Conservation (phyloP, 805 yeast species). For the Torulaspora franciscae region DNA sequence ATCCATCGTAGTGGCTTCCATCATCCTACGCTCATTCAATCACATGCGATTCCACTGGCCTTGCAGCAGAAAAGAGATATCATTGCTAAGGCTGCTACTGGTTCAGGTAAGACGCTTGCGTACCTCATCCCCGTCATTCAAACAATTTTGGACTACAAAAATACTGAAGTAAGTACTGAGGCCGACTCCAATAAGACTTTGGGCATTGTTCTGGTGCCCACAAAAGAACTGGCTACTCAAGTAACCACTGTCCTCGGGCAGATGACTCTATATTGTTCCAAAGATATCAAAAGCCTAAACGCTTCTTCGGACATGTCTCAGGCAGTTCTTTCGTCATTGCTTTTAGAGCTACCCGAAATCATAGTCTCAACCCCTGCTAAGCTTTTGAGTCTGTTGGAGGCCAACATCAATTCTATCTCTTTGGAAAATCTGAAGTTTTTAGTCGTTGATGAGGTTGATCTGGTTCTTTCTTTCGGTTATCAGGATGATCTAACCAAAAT, state of each 20-base stretch:
- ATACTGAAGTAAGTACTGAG: constrained; percentile 19
- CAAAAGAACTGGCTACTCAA: constrained; percentile 86
- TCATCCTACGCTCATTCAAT: constrained; percentile 86
- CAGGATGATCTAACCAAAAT: constrained; percentile 73
- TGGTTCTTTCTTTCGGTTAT: constrained; percentile 85
- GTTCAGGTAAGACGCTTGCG: constrained; percentile 93
- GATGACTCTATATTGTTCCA: constrained; percentile 66
- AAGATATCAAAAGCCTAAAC: constrained; percentile 59
- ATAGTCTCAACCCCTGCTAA: constrained; percentile 85
- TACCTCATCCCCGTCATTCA: constrained; percentile 84
- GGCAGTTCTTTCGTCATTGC: constrained; percentile 62
- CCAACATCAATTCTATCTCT: constrained; percentile 43
- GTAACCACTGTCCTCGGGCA: constrained; percentile 66
- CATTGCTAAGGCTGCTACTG: constrained; percentile 90
- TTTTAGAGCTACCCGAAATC: constrained; percentile 73
- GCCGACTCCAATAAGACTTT: constrained; percentile 35
- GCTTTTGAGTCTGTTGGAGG: constrained; percentile 51
- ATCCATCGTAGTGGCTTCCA: constrained; percentile 71
- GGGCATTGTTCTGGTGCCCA: constrained; percentile 82
- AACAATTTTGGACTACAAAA: constrained; percentile 50
- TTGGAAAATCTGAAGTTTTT: constrained; percentile 58
- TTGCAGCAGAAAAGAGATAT: constrained; percentile 85
- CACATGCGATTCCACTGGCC: constrained; percentile 88
- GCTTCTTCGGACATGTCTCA: constrained; percentile 59
- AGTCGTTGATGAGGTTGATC: constrained; percentile 93